phyloP scores from a whole-genome alignment of 345 rosid species.

The Brassica juncea region DNA sequence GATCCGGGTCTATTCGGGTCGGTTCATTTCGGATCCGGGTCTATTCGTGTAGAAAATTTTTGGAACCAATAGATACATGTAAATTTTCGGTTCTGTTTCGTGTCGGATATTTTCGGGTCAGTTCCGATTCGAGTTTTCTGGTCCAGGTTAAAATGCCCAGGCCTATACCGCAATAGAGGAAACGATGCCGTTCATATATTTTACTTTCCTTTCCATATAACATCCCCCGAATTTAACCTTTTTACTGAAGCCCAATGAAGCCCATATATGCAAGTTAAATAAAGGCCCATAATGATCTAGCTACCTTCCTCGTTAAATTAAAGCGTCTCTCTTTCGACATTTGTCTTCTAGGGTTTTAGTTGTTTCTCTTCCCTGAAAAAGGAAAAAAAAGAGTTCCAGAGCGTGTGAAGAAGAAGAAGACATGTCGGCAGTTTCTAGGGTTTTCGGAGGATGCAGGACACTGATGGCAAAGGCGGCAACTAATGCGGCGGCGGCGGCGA shows the following conservation, averaged over 20 bases:
- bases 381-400: neutral
- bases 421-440: constrained; percentile 39
- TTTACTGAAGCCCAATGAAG: neutral
- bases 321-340: neutral
- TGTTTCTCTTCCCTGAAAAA: neutral
- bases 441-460: constrained; percentile 36
- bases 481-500: neutral
- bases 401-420: neutral
- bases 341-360: constrained; percentile 27
- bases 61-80: too few relatives aligned
- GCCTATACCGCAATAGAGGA: too few relatives aligned
- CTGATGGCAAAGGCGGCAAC: constrained; percentile 34
- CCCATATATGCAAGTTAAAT: neutral
- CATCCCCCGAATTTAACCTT: neutral
- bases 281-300: constrained; percentile 3
- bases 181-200: neutral
- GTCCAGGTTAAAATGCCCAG: too few relatives aligned
- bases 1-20: too few relatives aligned
- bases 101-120: too few relatives aligned
- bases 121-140: too few relatives aligned
- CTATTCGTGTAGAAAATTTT: too few relatives aligned
- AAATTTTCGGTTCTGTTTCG: too few relatives aligned
- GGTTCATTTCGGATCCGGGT: too few relatives aligned
- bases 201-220: neutral
- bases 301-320: neutral